Conservation (phyloP, 768 basidiomycete species). For the Pholiota microspora region DNA sequence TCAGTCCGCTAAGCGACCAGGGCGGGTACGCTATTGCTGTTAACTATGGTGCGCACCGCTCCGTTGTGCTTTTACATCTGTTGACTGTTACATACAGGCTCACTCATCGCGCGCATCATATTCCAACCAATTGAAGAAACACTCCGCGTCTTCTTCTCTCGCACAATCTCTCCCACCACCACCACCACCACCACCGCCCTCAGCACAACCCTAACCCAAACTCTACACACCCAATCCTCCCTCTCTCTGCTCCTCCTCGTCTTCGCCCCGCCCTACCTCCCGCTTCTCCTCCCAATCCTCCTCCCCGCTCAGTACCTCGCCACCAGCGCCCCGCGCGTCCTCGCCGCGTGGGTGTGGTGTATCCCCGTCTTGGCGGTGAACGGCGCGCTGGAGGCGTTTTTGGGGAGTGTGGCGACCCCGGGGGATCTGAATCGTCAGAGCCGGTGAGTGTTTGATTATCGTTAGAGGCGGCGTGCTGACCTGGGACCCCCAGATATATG, state of each 20-base stretch:
- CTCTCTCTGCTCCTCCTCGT: slow-evolving; percentile 68
- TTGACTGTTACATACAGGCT: slow-evolving; percentile 51
- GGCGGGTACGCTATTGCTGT: slow-evolving; percentile 95
- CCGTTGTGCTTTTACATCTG: not conserved
- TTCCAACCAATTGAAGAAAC: slow-evolving; percentile 98
- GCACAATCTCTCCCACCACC: slow-evolving; percentile 33
- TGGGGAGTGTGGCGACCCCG: slow-evolving; percentile 73
- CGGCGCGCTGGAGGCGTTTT: slow-evolving; percentile 89
- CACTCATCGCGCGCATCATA: slow-evolving; percentile 85
- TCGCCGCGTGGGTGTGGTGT: slow-evolving; percentile 82
- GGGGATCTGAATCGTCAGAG: slow-evolving; percentile 70
- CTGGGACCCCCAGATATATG: slow-evolving; percentile 66
- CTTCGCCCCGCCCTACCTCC: slow-evolving; percentile 76
- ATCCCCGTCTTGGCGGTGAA: slow-evolving; percentile 90
- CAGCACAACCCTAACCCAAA: not conserved
- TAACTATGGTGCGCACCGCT: slow-evolving; percentile 74
- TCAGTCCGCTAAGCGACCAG: slow-evolving; percentile 84
- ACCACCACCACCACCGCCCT: not conserved
- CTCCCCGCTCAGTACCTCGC: slow-evolving; percentile 67
- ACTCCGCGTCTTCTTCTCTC: slow-evolving; percentile 86
- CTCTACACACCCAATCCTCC: slow-evolving; percentile 19
- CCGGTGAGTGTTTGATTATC: slow-evolving; percentile 33
- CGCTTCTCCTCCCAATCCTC: slow-evolving; percentile 63
- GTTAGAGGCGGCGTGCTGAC: slow-evolving; percentile 2
- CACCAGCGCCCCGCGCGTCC: slow-evolving; percentile 79